These are phyloP conservation scores for Phaseolus lunatus DNA, from an alignment of 306 rosid species.

Conservation along the genomic window DNA sequence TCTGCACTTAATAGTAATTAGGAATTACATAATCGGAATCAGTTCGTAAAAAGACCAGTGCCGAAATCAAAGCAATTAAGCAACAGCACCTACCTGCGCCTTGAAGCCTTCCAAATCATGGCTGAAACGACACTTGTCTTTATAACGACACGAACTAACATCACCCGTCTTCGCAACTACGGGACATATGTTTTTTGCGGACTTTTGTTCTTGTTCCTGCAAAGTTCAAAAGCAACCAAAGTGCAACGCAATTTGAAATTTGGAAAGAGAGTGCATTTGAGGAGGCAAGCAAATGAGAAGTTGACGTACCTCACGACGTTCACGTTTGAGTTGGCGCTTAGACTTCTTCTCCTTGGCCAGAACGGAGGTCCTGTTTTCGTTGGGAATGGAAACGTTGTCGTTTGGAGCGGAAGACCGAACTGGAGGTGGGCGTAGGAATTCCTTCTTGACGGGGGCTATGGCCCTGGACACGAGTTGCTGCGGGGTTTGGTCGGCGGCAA, in stretches of 20 bases:
- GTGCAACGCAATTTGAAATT: background rate
- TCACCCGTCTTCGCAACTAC: conserved; percentile 76
- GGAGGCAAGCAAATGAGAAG: background rate
- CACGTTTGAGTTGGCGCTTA: conserved; percentile 96
- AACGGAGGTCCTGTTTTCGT: conserved; percentile 43
- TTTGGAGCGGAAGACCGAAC: conserved; percentile 47
- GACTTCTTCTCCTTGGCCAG: conserved; percentile 84
- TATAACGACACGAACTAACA: conserved; percentile 69
- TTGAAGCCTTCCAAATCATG: conserved; percentile 81
- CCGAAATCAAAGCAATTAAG: conserved; percentile 2
- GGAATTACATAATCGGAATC: background rate
- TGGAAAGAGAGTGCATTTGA: background rate
- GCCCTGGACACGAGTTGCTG: conserved; percentile 77
- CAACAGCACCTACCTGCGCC: conserved; percentile 61
- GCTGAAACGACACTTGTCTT: conserved; percentile 87
- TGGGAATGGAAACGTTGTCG: conserved; percentile 46
- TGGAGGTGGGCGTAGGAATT: conserved; percentile 75
- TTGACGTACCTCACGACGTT: conserved; percentile 71
- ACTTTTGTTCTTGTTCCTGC: conserved; percentile 78
- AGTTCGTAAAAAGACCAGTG: background rate
- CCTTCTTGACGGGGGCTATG: conserved; percentile 80
- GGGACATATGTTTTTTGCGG: conserved; percentile 69
- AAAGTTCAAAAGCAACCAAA: background rate
- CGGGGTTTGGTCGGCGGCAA: conserved; percentile 46
- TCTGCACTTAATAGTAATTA: conserved; percentile 56